Percentiles rank a stretch among this genome's conserved stretches.
Evolutionary conservation across 2,329 filamentous ascomycete genomes (phyloP).

Genomic region (Colletotrichum echinochloae): DNA sequence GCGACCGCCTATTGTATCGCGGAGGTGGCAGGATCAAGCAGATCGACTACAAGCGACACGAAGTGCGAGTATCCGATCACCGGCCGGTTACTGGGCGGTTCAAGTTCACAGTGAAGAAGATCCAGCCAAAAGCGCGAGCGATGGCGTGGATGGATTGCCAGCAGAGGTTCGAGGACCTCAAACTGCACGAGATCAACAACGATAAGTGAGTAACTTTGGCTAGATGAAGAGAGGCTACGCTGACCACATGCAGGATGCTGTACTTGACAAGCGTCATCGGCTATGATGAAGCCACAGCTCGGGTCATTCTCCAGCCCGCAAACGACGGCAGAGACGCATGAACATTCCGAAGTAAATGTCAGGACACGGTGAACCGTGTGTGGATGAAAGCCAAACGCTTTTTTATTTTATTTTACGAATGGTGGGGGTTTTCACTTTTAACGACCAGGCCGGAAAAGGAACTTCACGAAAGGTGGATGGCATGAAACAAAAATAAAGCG

Average conservation of each 20-base stretch:
- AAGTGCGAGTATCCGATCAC: slow-evolving; percentile 92
- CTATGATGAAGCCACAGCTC: slow-evolving; percentile 40
- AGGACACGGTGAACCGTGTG: slow-evolving; percentile 1
- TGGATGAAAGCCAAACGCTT: slow-evolving; percentile 1
- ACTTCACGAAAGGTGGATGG: slow-evolving; percentile 32
- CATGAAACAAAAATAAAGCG: slow-evolving; percentile 22
- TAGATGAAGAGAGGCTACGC: neutral
- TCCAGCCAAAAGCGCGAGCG: slow-evolving; percentile 75
- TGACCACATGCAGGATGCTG: slow-evolving; percentile 31
- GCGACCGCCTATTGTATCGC: slow-evolving; percentile 90
- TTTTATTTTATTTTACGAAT: slow-evolving; percentile 27
- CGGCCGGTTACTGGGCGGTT: slow-evolving; percentile 90
- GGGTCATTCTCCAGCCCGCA: slow-evolving; percentile 32
- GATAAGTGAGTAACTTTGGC: slow-evolving; percentile 75
- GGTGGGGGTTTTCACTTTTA: slow-evolving; percentile 4
- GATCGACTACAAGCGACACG: slow-evolving; percentile 87
- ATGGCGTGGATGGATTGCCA: slow-evolving; percentile 79
- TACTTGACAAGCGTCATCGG: slow-evolving; percentile 41
- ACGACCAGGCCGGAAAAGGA: slow-evolving; percentile 27
- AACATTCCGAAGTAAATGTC: slow-evolving; percentile 17
- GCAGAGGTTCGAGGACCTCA: slow-evolving; percentile 78
- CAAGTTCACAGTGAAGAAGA: slow-evolving; percentile 84
- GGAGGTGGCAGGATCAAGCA: slow-evolving; percentile 86
- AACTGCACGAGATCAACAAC: slow-evolving; percentile 74
- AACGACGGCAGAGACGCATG: slow-evolving; percentile 27